Base-by-base conservation (phyloP, 306 rosid genomes). In the Malus fusca region DNA sequence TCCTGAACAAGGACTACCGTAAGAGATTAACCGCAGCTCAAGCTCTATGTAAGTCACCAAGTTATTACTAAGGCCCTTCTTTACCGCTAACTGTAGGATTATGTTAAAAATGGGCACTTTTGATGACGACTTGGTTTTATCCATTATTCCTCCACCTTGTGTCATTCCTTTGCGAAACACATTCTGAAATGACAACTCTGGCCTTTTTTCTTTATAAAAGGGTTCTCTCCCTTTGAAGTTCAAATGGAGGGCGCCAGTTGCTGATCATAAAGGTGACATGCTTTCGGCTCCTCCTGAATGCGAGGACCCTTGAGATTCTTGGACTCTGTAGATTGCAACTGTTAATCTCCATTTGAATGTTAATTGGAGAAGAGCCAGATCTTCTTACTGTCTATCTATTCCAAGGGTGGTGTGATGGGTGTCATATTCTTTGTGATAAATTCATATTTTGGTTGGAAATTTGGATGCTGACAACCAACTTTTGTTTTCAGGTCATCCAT, bases 1-100 rank as follows among this genome's bases (percentile, higher is more conserved):
- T 90, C 23, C 83, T 92, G 80, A 90, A 92, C 82, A 90, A 88
- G 82, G 97, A 90, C 78, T 85, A 69, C 46, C 93, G 90, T 33
- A 88, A 84, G 77, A 85, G 96, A 82, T 71, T 92, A 81, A 92
- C 97, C 4, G 97, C 97, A 23, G 82, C 89, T 78, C 97, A 92
- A 88, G 97, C 97, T 76, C 88, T 92, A 64, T 77, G 89, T 88
- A 81, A 85, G 85, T 78, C 18, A 33, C 72, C 65, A 28, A 68
- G 28, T 65, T 30, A 55, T 53, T 19, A 11, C 31, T 69, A 26
- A 61, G 37, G 70, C 51, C 66, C 56, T 68, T 44, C 42, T 73
- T 68, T 40, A n/a, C 30, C 60, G 23, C 51, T 26, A 33, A 40
- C 52, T 30, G 4, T 46, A 33, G 65, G 72, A 74, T 40, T 70